Evolutionary conservation across 352 stramenopile genomes (phyloP).

Genomic region (Halophytophthora polymorphica): DNA sequence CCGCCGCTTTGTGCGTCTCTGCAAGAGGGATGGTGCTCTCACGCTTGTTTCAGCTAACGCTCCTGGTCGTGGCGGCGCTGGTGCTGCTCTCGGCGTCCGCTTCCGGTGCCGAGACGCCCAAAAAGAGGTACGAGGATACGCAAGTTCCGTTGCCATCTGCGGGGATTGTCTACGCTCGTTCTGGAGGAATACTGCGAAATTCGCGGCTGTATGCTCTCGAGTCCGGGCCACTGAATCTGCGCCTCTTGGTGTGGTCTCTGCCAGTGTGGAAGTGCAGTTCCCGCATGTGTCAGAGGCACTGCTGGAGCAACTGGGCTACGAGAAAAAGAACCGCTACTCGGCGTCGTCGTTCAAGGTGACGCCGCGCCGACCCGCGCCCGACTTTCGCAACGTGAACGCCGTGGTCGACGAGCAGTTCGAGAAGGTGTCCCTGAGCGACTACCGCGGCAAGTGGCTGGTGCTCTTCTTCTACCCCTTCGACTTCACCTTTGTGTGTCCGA

Average conservation of each 20-base stretch:
- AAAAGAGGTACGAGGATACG: conserved; percentile 41
- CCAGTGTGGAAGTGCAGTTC: conserved; percentile 73
- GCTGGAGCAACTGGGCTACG: conserved; percentile 70
- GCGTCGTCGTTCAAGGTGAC: conserved; percentile 71
- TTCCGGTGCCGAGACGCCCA: conserved; percentile 21
- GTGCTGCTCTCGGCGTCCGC: conserved; percentile 26
- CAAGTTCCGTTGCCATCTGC: too few species aligned
- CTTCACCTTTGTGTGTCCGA: conserved; percentile 87
- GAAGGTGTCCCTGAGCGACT: conserved; percentile 75
- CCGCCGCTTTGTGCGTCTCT: too few species aligned
- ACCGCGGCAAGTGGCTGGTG: conserved; percentile 78
- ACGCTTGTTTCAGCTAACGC: conserved; percentile 17
- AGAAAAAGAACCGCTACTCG: conserved; percentile 83
- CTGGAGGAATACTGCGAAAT: too few species aligned
- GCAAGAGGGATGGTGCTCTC: conserved; percentile 6
- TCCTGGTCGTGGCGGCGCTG: conserved; percentile 29
- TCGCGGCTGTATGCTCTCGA: too few species aligned
- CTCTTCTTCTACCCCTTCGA: conserved; percentile 89
- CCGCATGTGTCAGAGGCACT: conserved; percentile 71
- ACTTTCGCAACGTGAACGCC: conserved; percentile 75
- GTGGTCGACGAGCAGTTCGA: conserved; percentile 79
- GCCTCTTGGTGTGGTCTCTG: neutral
- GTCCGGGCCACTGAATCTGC: neutral
- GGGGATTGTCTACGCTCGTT: too few species aligned
- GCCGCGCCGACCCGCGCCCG: conserved; percentile 63